Evolutionary conservation across 441 rosid species (phyloP).

Genomic region (Capsella rubella): DNA sequence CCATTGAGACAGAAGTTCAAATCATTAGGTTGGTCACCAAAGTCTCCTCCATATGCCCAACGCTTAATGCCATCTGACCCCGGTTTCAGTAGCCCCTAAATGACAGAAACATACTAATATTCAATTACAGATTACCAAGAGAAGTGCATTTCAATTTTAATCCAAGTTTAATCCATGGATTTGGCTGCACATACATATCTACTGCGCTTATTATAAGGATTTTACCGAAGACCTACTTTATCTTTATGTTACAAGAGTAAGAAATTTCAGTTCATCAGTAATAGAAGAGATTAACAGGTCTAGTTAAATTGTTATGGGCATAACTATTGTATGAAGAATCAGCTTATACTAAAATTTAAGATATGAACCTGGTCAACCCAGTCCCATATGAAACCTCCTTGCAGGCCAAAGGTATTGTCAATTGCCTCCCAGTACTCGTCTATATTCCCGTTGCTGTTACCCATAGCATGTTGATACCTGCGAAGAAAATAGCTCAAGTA

Average conservation of each 20-base stretch:
- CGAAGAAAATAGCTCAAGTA: constrained; percentile 31
- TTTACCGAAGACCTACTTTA: constrained; percentile 21
- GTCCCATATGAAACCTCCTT: constrained; percentile 99
- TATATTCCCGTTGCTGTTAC: constrained; percentile 93
- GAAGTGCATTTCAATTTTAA: constrained; percentile 1
- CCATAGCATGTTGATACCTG: constrained; percentile 99
- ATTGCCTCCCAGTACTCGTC: constrained; percentile 95
- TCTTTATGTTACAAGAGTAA: constrained; percentile 13
- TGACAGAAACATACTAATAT: constrained; percentile 28
- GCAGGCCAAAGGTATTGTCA: constrained; percentile 93
- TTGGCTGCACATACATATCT: not conserved
- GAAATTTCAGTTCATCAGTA: not conserved
- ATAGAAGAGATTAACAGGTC: constrained; percentile 5
- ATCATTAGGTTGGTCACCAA: constrained; percentile 95
- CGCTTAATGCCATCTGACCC: constrained; percentile 67
- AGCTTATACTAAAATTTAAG: constrained; percentile 15
- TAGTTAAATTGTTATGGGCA: constrained; percentile 1
- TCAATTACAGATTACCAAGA: not conserved
- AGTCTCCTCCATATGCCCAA: constrained; percentile 99
- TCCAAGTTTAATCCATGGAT: constrained; percentile 23
- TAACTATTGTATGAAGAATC: not conserved
- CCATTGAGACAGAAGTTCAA: constrained; percentile 95
- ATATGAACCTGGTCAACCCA: constrained; percentile 95
- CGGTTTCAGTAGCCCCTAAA: constrained; percentile 82
- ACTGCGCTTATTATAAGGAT: constrained; percentile 16